Percentiles rank a stretch among this genome's conserved stretches.
Conservation (phyloP, 2,329 filamentous ascomycete genomes). For the Penicillium olsonii region DNA sequence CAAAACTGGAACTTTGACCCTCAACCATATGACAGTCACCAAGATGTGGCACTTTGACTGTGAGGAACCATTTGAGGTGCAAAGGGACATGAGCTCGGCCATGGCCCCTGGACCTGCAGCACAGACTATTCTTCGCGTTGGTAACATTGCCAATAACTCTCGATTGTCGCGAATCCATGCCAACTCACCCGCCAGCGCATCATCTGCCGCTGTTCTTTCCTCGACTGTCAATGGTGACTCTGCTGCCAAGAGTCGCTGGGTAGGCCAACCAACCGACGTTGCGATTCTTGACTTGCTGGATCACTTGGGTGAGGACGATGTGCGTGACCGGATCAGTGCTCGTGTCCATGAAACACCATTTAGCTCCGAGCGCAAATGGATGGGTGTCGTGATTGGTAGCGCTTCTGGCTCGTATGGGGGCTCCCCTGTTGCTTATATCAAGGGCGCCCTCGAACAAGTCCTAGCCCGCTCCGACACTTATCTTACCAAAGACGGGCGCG, state of each 20-base stretch:
- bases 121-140: slow-evolving; percentile 80
- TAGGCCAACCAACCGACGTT: slow-evolving; percentile 94
- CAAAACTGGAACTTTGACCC: slow-evolving; percentile 94
- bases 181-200: slow-evolving; percentile 68
- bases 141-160: slow-evolving; percentile 95
- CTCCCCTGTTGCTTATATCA: slow-evolving; percentile 87
- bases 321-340: slow-evolving; percentile 79
- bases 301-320: slow-evolving; percentile 85
- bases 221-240: slow-evolving; percentile 69
- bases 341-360: slow-evolving; percentile 88
- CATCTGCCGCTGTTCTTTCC: slow-evolving; percentile 77
- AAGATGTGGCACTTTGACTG: slow-evolving; percentile 94
- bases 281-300: slow-evolving; percentile 95
- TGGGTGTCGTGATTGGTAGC: slow-evolving; percentile 83
- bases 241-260: slow-evolving; percentile 80
- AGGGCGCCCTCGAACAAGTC: slow-evolving; percentile 87
- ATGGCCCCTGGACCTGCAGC: slow-evolving; percentile 70
- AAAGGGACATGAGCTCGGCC: slow-evolving; percentile 52
- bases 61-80: slow-evolving; percentile 57
- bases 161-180: slow-evolving; percentile 72
- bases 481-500: slow-evolving; percentile 78
- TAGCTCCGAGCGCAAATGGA: slow-evolving; percentile 98
- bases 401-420: slow-evolving; percentile 57
- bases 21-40: slow-evolving; percentile 97
- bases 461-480: slow-evolving; percentile 88